A percentile compares a stretch with the other conserved stretches of the same genome.
phyloP scores from a whole-genome alignment of 306 rosid species.

The Ormosia semicastrata region DNA sequence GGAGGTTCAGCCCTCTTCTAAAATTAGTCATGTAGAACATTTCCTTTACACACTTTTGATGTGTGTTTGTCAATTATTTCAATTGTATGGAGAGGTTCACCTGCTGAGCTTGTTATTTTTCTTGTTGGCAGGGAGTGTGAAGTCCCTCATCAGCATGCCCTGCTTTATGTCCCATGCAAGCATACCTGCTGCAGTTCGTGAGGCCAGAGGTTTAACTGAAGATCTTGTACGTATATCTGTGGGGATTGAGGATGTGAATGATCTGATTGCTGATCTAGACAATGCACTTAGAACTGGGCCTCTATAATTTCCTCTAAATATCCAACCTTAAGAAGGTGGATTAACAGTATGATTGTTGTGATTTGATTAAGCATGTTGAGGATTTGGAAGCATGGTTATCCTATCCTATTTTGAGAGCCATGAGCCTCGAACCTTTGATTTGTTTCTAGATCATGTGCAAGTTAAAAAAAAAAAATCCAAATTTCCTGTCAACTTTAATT shows the following conservation, averaged over 20 bases:
- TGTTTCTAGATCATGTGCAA: background rate
- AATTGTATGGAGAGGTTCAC: too few relatives aligned
- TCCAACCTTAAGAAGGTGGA: background rate
- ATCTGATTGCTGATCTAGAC: conserved; percentile 71
- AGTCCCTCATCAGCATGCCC: conserved; percentile 91
- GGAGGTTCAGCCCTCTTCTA: too few relatives aligned
- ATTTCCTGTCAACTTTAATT: background rate
- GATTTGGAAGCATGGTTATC: background rate
- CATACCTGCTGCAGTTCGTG: conserved; percentile 75
- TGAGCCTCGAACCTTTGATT: background rate
- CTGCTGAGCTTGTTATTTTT: background rate
- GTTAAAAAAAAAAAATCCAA: background rate
- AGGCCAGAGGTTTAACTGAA: conserved; percentile 82
- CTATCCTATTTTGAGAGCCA: background rate
- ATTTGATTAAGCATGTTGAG: background rate
- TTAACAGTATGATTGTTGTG: background rate
- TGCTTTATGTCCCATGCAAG: conserved; percentile 88
- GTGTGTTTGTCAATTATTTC: too few relatives aligned
- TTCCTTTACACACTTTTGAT: too few relatives aligned
- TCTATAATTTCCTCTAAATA: conserved; percentile 10
- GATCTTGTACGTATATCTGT: conserved; percentile 82
- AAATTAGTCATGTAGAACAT: too few relatives aligned
- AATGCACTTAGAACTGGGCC: conserved; percentile 72
- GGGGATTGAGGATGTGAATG: conserved; percentile 83
- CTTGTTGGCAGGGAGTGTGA: conserved; percentile 68